Base-by-base conservation (phyloP, 768 basidiomycete species). In the Tylopilus rubrobrunneus region DNA sequence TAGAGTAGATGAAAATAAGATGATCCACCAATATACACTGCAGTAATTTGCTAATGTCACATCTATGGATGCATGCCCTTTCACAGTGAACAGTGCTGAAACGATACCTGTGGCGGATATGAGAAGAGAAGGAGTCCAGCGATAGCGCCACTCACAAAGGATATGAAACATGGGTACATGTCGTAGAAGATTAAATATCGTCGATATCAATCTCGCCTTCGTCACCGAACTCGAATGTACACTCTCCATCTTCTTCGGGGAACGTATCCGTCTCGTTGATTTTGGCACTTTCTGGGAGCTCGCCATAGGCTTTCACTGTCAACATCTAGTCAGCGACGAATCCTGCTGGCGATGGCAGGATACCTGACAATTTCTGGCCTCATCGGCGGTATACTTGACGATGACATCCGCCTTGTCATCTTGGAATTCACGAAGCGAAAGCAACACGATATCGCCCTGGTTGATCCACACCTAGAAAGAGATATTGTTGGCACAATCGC, bases 331-430 rank as follows among this genome's bases (percentile, higher is more conserved):
- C 29, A 59, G 52, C 47, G 17, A 43, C 14, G 63, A 23, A 58
- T 40, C 44, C 7, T 19, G 43, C 45, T 25, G 28, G 49, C 39
- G 37, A 31, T 2, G 40, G 42, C 34, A 28, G 14, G n/a, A 12
- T 1, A 78, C 7, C 83, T 57, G 64, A 81, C 85, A 59, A 70
- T 88, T 92, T 56, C 91, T 80, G 42, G 91, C 91, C 69, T 99
- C 96, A 68, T 99, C 95, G 36, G 94, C 85, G 2, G 95, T 97
- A 73, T 98, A 99, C 74, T 97, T 97, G 65, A 98, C 96, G 67
- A 98, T 98, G 47, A 99, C 96, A 76, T 99, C 97, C 19, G 95
- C 97, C 73, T 98, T 98, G 75, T 92, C 93, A 64, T 99, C 97
- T 73, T 98, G 96, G 84, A 98, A 99, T 48, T 98, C 97, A 59